Evolutionary conservation across 306 rosid genomes (phyloP).

Genomic region (Cicer arietinum): DNA sequence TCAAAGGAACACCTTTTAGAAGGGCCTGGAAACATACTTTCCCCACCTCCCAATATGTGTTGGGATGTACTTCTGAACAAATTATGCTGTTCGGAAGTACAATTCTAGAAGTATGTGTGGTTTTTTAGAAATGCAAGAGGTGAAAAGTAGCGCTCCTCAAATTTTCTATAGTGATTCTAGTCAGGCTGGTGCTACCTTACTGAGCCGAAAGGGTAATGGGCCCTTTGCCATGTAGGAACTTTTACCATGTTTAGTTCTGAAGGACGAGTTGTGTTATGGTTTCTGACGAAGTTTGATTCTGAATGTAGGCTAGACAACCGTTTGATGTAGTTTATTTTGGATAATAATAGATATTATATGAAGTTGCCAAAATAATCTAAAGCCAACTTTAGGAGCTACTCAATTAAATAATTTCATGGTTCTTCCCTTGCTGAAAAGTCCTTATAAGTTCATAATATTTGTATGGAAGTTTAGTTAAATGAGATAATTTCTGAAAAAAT

Average conservation of each 20-base stretch:
- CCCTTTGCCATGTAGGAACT: not conserved
- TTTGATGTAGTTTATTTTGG: not conserved
- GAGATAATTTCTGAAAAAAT: not conserved
- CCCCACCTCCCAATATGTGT: too few species aligned
- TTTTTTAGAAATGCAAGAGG: too few species aligned
- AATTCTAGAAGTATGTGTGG: too few species aligned
- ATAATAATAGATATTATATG: not conserved
- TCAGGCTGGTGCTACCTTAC: not conserved
- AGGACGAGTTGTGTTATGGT: constrained; percentile 19
- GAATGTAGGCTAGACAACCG: not conserved
- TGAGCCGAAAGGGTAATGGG: not conserved
- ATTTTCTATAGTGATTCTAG: not conserved
- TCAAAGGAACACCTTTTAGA: not conserved
- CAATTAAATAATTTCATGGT: not conserved
- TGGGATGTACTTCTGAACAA: too few species aligned
- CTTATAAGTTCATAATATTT: not conserved
- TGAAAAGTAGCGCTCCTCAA: not conserved
- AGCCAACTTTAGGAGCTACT: not conserved
- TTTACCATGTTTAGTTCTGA: not conserved
- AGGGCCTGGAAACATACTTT: not conserved
- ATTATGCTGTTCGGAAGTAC: too few species aligned
- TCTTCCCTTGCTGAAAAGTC: constrained; percentile 1
- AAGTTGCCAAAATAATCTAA: constrained; percentile 1
- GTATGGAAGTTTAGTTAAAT: not conserved
- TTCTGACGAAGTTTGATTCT: constrained; percentile 16